Percentiles rank a stretch among this genome's conserved stretches.
Conservation (phyloP, 169 alveolate genomes). For the Plasmodium ovale region DNA sequence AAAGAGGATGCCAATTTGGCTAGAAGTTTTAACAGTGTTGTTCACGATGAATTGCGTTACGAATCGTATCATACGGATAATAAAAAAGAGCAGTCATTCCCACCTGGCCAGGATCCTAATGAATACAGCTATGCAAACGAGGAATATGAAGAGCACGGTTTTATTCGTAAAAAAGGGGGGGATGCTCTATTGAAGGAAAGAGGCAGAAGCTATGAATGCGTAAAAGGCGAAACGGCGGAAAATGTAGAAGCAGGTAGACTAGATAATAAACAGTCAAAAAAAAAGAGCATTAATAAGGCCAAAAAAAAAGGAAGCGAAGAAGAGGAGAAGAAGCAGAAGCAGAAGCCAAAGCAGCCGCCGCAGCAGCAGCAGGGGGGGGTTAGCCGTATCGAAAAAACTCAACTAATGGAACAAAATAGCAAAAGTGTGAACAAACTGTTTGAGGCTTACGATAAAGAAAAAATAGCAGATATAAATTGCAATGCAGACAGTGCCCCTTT, state of each 20-base stretch:
- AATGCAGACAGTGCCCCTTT: neutral
- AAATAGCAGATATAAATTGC: neutral
- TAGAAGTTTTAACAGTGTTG: neutral
- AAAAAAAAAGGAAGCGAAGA: neutral
- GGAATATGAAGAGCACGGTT: neutral
- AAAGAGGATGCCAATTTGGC: neutral
- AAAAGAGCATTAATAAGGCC: neutral
- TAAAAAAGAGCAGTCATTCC: no score
- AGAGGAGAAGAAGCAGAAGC: neutral
- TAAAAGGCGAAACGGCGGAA: neutral
- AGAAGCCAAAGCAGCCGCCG: neutral
- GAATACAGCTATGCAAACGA: neutral
- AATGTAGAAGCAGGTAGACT: neutral
- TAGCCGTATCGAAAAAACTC: neutral
- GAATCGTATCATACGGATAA: no score
- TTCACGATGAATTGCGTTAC: neutral
- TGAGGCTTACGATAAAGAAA: slow-evolving; percentile 49
- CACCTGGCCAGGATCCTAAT: neutral
- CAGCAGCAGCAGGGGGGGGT: neutral
- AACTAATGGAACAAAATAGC: slow-evolving; percentile 5
- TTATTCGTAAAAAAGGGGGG: neutral
- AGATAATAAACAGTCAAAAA: neutral
- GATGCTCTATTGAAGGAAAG: neutral
- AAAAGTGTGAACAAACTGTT: slow-evolving; percentile 1
- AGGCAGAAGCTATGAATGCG: neutral